Conservation (phyloP, 108 stramenopile genomes). For the Licmophora abbreviata region DNA sequence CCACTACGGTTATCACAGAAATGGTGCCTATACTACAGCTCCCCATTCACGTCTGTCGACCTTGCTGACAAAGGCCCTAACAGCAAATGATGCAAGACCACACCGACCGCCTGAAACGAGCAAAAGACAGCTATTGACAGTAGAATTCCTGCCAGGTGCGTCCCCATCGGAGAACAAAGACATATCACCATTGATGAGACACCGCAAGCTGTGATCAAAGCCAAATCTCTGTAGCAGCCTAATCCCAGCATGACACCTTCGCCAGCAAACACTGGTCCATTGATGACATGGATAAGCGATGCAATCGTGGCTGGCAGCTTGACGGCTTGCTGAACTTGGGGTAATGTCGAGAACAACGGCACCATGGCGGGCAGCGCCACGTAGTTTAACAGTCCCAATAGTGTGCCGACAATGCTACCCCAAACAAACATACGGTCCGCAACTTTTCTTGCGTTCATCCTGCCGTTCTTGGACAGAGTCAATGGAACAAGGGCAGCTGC, state of each 20-base stretch:
- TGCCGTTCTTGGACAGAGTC: slow-evolving; percentile 34
- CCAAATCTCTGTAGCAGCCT: slow-evolving; percentile 48
- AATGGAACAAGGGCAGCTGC: slow-evolving; percentile 66
- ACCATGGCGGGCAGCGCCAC: slow-evolving; percentile 43
- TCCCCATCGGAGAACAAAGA: slow-evolving; percentile 45
- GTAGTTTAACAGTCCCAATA: slow-evolving; percentile 41
- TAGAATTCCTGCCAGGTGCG: slow-evolving; percentile 59
- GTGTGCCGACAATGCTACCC: slow-evolving; percentile 47
- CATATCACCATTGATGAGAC: slow-evolving; percentile 41
- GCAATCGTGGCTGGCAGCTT: slow-evolving; percentile 55
- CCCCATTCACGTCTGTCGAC: neutral
- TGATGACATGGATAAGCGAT: slow-evolving; percentile 54
- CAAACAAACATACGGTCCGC: slow-evolving; percentile 69
- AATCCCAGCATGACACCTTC: slow-evolving; percentile 77
- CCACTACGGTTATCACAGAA: too few species aligned
- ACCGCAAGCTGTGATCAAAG: slow-evolving; percentile 42
- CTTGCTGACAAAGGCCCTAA: slow-evolving; percentile 43
- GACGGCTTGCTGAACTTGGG: slow-evolving; percentile 64
- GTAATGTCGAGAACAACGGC: slow-evolving; percentile 61
- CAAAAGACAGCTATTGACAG: slow-evolving; percentile 48
- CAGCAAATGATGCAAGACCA: slow-evolving; percentile 53
- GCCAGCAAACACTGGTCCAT: slow-evolving; percentile 68
- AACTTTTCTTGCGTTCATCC: slow-evolving; percentile 41
- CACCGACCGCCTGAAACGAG: slow-evolving; percentile 43
- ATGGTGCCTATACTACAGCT: too few species aligned